These are phyloP conservation scores for Cutaneotrichosporon curvatum DNA, from an alignment of 1,284 basidiomycete species.

Conservation along the genomic window DNA sequence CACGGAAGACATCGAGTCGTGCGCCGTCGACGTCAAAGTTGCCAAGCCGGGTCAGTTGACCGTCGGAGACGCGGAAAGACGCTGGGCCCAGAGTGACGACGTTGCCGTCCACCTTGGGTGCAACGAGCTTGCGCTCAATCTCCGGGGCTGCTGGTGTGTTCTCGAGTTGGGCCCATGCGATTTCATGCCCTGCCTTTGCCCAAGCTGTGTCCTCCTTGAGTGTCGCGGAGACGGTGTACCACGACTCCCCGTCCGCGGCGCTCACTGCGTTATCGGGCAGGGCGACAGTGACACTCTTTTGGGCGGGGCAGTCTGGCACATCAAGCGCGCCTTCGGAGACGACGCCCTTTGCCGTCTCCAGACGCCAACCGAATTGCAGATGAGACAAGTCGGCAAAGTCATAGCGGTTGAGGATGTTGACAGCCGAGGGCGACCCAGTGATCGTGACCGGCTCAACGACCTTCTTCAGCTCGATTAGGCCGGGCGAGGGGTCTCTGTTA, in stretches of 20 bases:
- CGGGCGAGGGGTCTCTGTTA: constrained; percentile 19
- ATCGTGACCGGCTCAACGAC: constrained; percentile 17
- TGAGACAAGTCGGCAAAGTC: constrained; percentile 15
- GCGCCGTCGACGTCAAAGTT: background rate
- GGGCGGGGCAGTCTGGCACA: background rate
- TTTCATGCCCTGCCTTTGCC: constrained; percentile 18
- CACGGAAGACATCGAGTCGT: constrained; percentile 21
- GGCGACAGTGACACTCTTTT: background rate
- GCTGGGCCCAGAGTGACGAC: constrained; percentile 13
- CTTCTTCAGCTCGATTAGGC: constrained; percentile 18
- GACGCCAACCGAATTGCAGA: constrained; percentile 15
- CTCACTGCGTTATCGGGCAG: constrained; percentile 4
- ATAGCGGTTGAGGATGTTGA: constrained; percentile 9
- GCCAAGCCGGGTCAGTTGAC: constrained; percentile 13
- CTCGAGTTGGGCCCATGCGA: constrained; percentile 16
- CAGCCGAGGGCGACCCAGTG: background rate
- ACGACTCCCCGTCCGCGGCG: background rate
- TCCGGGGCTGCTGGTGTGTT: background rate
- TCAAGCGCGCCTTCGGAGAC: constrained; percentile 10
- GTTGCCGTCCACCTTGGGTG: background rate
- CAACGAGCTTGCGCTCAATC: background rate
- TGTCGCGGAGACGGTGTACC: constrained; percentile 7
- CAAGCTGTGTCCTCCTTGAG: constrained; percentile 6
- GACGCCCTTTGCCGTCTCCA: constrained; percentile 10
- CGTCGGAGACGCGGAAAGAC: constrained; percentile 4